phyloP scores from a whole-genome alignment of 2,329 filamentous ascomycete genomes.

The Hymenoscyphus fructigenus region DNA sequence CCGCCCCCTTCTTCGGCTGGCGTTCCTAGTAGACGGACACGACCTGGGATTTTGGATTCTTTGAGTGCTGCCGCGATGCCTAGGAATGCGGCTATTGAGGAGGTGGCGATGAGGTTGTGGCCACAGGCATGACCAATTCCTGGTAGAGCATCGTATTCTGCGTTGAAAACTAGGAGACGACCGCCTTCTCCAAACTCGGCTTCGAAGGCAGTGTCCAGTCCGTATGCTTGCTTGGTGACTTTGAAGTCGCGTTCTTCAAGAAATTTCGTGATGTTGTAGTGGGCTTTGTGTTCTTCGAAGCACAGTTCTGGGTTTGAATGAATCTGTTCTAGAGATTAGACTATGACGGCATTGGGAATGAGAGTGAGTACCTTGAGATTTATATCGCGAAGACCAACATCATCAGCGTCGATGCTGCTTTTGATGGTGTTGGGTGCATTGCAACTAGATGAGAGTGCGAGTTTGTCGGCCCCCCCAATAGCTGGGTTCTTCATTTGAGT shows the following conservation, averaged over 20 bases:
- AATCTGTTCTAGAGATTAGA: constrained; percentile 34
- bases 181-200: constrained; percentile 45
- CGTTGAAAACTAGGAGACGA: constrained; percentile 43
- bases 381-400: neutral
- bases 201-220: constrained; percentile 52
- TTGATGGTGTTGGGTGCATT: neutral
- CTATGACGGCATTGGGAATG: neutral
- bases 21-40: constrained; percentile 35
- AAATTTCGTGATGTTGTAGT: constrained; percentile 48
- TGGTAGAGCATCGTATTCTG: constrained; percentile 49
- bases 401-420: neutral
- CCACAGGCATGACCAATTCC: constrained; percentile 44
- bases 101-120: constrained; percentile 44
- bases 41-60: constrained; percentile 25
- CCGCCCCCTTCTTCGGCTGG: constrained; percentile 34
- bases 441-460: neutral
- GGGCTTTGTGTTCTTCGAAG: constrained; percentile 51
- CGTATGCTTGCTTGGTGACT: constrained; percentile 50
- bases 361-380: neutral
- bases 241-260: constrained; percentile 46
- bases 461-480: neutral
- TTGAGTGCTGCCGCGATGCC: constrained; percentile 33
- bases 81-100: constrained; percentile 41
- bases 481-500: neutral
- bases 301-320: constrained; percentile 50